phyloP scores from a whole-genome alignment of 2,329 filamentous ascomycete genomes.

The Corynespora cassiicola region DNA sequence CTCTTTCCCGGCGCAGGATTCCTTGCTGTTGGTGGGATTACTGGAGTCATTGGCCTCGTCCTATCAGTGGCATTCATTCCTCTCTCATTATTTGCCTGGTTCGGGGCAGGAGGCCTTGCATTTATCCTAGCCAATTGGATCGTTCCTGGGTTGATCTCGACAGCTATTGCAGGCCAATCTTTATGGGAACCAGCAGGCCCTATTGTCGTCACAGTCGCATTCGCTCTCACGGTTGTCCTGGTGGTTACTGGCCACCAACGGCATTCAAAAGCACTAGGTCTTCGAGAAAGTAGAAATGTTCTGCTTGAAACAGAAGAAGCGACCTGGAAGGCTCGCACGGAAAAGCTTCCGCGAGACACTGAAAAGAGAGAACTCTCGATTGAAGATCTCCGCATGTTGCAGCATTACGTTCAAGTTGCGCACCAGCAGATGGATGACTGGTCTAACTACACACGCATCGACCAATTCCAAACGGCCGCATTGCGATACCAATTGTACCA shows the following conservation, averaged over 20 bases:
- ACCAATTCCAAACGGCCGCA: constrained; percentile 26
- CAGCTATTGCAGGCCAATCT: constrained; percentile 11
- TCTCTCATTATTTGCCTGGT: constrained; percentile 21
- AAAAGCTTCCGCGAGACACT: too few relatives aligned
- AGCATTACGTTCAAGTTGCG: too few relatives aligned
- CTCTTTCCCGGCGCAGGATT: constrained; percentile 23
- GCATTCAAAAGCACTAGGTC: too few relatives aligned
- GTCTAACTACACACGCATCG: constrained; percentile 21
- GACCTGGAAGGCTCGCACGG: too few relatives aligned
- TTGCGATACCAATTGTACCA: constrained; percentile 23
- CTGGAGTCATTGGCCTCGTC: constrained; percentile 12
- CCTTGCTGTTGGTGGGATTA: constrained; percentile 14
- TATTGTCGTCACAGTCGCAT: constrained; percentile 6
- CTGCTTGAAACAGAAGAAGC: too few relatives aligned
- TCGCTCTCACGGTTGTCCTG: too few relatives aligned
- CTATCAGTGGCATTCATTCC: constrained; percentile 16
- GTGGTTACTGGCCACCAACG: too few relatives aligned
- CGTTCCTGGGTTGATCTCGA: constrained; percentile 4
- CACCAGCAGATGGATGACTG: constrained; percentile 15
- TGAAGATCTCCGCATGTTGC: too few relatives aligned
- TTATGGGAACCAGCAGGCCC: constrained; percentile 14
- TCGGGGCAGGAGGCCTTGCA: constrained; percentile 18
- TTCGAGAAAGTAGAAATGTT: too few relatives aligned
- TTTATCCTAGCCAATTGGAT: constrained; percentile 19
- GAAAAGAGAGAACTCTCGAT: too few relatives aligned